Percentiles rank a stretch among this genome's conserved stretches.
phyloP scores from a whole-genome alignment of 129 eudicot species.

The Smallanthus sonchifolius region DNA sequence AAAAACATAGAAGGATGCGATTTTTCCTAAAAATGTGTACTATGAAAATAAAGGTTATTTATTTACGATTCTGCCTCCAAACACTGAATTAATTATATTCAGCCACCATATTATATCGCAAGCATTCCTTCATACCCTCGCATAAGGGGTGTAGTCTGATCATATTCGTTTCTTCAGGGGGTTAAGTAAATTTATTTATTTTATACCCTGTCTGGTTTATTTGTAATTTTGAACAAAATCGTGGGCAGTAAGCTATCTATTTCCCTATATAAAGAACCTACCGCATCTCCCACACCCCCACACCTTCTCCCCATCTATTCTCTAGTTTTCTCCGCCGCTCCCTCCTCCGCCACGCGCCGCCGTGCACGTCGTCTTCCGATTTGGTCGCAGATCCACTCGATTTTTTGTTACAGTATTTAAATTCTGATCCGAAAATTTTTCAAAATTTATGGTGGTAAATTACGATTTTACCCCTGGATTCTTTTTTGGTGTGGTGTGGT shows the following conservation, averaged over 20 bases:
- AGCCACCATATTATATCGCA: not conserved
- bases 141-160: not conserved
- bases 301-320: slow-evolving; percentile 11
- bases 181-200: not conserved
- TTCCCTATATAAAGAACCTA: slow-evolving; percentile 35
- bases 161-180: not conserved
- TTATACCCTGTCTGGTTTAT: not conserved
- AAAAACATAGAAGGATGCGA: not conserved
- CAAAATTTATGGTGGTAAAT: slow-evolving; percentile 11
- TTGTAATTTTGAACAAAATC: not conserved
- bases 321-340: slow-evolving; percentile 6
- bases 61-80: not conserved
- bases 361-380: slow-evolving; percentile 6
- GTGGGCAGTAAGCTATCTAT: slow-evolving; percentile 9
- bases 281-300: slow-evolving; percentile 21
- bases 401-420: not conserved
- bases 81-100: not conserved
- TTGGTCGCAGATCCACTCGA: not conserved
- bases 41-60: not conserved
- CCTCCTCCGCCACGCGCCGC: not conserved
- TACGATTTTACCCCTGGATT: slow-evolving; percentile 26
- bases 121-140: not conserved
- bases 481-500: not conserved
- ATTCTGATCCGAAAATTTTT: slow-evolving; percentile 14
- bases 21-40: not conserved